phyloP scores from a whole-genome alignment of 2,329 filamentous ascomycete species.

The Madurella fahalii region DNA sequence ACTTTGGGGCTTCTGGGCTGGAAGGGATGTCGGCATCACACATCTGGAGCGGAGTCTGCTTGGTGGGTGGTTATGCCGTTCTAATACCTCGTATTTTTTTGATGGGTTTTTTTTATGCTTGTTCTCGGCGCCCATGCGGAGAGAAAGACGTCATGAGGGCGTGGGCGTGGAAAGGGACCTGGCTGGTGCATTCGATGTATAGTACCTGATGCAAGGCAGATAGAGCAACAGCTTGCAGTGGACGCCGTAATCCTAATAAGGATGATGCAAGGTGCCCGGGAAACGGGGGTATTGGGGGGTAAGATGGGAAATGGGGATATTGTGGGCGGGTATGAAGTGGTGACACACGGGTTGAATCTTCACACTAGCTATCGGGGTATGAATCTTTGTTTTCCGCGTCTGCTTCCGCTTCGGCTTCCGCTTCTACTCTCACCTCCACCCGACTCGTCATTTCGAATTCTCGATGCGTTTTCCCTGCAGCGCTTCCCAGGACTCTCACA shows the following conservation, averaged over 20 bases:
- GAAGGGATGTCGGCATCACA: constrained; percentile 17
- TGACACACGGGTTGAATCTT: too few relatives aligned
- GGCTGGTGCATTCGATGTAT: constrained; percentile 24
- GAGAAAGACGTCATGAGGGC: constrained; percentile 7
- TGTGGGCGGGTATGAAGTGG: too few relatives aligned
- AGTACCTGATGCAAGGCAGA: constrained; percentile 25
- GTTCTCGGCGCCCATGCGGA: constrained; percentile 8
- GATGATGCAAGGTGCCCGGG: constrained; percentile 1
- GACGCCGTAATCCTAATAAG: constrained; percentile 21
- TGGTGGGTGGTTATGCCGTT: constrained; percentile 21
- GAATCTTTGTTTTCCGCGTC: too few relatives aligned
- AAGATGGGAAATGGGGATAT: too few relatives aligned
- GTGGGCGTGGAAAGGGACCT: neutral
- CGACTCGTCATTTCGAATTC: too few relatives aligned
- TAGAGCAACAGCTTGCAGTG: constrained; percentile 29
- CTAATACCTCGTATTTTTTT: constrained; percentile 25
- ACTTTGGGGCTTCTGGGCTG: constrained; percentile 2
- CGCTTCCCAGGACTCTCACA: neutral
- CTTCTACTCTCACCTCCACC: too few relatives aligned
- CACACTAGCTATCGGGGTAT: too few relatives aligned
- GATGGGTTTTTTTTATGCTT: constrained; percentile 16
- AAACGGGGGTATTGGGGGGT: too few relatives aligned
- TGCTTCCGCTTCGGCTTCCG: too few relatives aligned
- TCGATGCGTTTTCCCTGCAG: too few relatives aligned
- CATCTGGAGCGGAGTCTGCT: constrained; percentile 24